phyloP scores from a whole-genome alignment of 768 basidiomycete genomes.

The Termitomyces sp. region DNA sequence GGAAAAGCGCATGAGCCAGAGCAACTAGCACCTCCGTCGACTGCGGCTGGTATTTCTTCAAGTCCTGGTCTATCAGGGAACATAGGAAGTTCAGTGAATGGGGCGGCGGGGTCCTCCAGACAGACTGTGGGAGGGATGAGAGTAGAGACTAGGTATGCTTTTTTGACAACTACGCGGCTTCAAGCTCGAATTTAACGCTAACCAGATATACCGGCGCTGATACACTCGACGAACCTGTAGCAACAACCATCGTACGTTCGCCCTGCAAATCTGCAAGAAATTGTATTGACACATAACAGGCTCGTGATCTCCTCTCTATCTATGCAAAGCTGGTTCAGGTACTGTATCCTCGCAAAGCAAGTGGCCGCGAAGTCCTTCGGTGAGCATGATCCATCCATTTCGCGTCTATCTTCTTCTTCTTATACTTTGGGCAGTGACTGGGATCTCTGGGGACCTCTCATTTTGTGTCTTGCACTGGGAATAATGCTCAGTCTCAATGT shows the following conservation, averaged over 20 bases:
- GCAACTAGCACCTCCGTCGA: constrained; percentile 43
- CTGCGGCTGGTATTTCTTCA: constrained; percentile 22
- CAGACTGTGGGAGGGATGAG: constrained; percentile 81
- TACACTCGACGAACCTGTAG: constrained; percentile 91
- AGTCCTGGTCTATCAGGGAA: constrained; percentile 60
- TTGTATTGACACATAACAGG: constrained; percentile 40
- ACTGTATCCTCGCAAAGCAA: constrained; percentile 76
- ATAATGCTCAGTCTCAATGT: constrained; percentile 87
- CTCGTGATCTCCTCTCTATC: constrained; percentile 85
- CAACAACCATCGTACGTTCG: constrained; percentile 75
- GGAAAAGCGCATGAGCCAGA: constrained; percentile 56
- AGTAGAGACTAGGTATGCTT: constrained; percentile 79
- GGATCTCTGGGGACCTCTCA: constrained; percentile 96
- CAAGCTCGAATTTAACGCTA: background rate
- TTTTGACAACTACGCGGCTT: background rate
- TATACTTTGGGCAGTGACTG: constrained; percentile 81
- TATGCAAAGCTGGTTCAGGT: constrained; percentile 93
- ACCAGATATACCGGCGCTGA: constrained; percentile 75
- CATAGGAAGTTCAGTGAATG: constrained; percentile 53
- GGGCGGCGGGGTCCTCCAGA: constrained; percentile 41
- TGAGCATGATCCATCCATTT: constrained; percentile 24
- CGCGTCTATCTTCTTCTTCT: background rate
- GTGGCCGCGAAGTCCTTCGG: constrained; percentile 80
- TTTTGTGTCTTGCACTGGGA: constrained; percentile 76
- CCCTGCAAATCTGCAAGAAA: background rate